Percentiles rank a stretch among this genome's conserved stretches.
phyloP scores from a whole-genome alignment of 2,329 filamentous ascomycete species.

The Rhexocercosporidium sp. region DNA sequence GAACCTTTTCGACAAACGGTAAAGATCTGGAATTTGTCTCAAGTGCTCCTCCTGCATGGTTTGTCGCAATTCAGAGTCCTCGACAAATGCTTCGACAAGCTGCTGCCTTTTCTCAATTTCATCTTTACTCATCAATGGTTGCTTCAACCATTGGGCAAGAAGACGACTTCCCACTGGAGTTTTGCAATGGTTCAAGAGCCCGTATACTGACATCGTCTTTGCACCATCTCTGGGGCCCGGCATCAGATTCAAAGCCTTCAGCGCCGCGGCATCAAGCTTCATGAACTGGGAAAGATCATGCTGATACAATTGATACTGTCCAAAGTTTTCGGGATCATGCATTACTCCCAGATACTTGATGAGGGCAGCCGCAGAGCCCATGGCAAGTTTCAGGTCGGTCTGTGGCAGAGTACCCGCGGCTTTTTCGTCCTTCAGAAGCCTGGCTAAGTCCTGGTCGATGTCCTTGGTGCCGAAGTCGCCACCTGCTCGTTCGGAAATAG shows the following conservation, averaged over 20 bases:
- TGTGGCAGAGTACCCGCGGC: constrained; percentile 80
- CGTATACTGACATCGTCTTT: constrained; percentile 98
- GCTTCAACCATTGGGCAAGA: constrained; percentile 95
- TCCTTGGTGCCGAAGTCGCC: constrained; percentile 87
- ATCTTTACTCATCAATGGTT: constrained; percentile 87
- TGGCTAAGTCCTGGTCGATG: constrained; percentile 91
- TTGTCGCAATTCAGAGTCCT: constrained; percentile 90
- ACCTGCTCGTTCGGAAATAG: constrained; percentile 78
- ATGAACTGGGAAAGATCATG: constrained; percentile 97
- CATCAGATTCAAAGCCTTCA: constrained; percentile 96
- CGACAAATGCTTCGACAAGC: constrained; percentile 92
- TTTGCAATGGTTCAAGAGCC: constrained; percentile 95
- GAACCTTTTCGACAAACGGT: constrained; percentile 91
- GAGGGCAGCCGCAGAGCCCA: constrained; percentile 90
- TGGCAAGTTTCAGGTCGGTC: constrained; percentile 91
- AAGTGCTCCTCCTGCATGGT: constrained; percentile 97
- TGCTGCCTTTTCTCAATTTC: constrained; percentile 93
- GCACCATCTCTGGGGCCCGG: constrained; percentile 90
- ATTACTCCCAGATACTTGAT: constrained; percentile 94
- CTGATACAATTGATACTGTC: constrained; percentile 96
- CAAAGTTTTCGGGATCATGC: constrained; percentile 92
- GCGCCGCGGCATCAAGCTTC: constrained; percentile 93
- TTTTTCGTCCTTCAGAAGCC: constrained; percentile 85
- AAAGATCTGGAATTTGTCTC: constrained; percentile 90
- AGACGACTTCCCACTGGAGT: constrained; percentile 90